These are phyloP conservation scores for Hypoxylon rubiginosum DNA, from an alignment of 2,329 filamentous ascomycete species.

Conservation along the genomic window DNA sequence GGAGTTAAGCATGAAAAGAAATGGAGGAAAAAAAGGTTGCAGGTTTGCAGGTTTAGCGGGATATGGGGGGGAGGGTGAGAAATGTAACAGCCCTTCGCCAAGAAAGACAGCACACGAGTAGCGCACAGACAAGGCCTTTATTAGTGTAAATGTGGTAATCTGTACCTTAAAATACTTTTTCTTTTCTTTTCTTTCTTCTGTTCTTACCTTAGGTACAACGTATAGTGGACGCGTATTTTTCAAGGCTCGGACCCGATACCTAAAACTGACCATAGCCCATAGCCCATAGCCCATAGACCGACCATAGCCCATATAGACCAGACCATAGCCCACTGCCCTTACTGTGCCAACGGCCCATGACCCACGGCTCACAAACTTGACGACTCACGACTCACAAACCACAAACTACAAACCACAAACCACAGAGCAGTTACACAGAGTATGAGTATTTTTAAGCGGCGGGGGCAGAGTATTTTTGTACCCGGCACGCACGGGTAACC, in stretches of 20 bases:
- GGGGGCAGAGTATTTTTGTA: slow-evolving; percentile 1
- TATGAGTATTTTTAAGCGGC: slow-evolving; percentile 4
- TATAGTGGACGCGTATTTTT: neutral
- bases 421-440: neutral
- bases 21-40: slow-evolving; percentile 20
- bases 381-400: no score
- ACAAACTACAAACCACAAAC: neutral
- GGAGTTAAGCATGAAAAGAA: slow-evolving; percentile 38
- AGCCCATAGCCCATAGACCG: neutral
- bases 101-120: slow-evolving; percentile 39
- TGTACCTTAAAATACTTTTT: slow-evolving; percentile 6
- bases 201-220: neutral
- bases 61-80: slow-evolving; percentile 12
- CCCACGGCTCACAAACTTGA: neutral
- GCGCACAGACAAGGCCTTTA: slow-evolving; percentile 1
- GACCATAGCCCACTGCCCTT: neutral
- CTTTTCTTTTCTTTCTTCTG: neutral
- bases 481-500: neutral
- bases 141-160: neutral
- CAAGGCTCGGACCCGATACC: slow-evolving; percentile 24
- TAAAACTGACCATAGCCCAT: slow-evolving; percentile 3
- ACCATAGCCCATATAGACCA: neutral
- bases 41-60: neutral
- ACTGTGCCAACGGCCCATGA: neutral
- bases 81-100: slow-evolving; percentile 34